Evolutionary conservation across 768 basidiomycete genomes (phyloP).

Genomic region (Boletus coccyginus): DNA sequence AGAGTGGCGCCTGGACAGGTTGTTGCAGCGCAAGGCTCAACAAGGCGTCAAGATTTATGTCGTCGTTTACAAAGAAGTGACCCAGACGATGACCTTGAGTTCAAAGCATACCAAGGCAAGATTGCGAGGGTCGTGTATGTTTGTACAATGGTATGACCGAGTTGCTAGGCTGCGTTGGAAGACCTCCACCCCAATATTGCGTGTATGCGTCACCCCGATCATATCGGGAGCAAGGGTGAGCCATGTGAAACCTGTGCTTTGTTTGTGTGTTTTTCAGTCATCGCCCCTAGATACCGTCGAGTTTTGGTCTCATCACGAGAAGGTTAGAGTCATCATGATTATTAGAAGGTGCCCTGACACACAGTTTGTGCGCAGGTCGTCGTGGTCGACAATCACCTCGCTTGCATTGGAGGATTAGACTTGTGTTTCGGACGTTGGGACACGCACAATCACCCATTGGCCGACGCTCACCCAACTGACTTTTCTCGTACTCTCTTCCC

Average conservation of each 20-base stretch:
- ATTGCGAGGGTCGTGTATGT: neutral
- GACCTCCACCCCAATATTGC: slow-evolving; percentile 83
- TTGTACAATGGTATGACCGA: neutral
- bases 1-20: slow-evolving; percentile 84
- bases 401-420: slow-evolving; percentile 92
- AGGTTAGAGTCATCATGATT: slow-evolving; percentile 34
- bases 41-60: slow-evolving; percentile 91
- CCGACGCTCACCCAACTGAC: slow-evolving; percentile 89
- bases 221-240: slow-evolving; percentile 73
- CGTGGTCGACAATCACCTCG: slow-evolving; percentile 81
- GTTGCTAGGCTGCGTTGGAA: slow-evolving; percentile 64
- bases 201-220: slow-evolving; percentile 89
- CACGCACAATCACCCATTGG: slow-evolving; percentile 83
- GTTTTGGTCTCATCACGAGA: slow-evolving; percentile 94
- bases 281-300: slow-evolving; percentile 59
- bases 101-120: slow-evolving; percentile 79
- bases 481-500: slow-evolving; percentile 84
- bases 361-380: slow-evolving; percentile 47
- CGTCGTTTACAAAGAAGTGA: slow-evolving; percentile 94
- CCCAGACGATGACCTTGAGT: slow-evolving; percentile 87
- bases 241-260: neutral
- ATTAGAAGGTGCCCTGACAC: neutral
- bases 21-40: slow-evolving; percentile 85
- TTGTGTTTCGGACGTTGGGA: slow-evolving; percentile 98
- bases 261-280: neutral